These are phyloP conservation scores for Pleodorina starrii DNA, from an alignment of 139 green algal genomes.

Conservation along the genomic window DNA sequence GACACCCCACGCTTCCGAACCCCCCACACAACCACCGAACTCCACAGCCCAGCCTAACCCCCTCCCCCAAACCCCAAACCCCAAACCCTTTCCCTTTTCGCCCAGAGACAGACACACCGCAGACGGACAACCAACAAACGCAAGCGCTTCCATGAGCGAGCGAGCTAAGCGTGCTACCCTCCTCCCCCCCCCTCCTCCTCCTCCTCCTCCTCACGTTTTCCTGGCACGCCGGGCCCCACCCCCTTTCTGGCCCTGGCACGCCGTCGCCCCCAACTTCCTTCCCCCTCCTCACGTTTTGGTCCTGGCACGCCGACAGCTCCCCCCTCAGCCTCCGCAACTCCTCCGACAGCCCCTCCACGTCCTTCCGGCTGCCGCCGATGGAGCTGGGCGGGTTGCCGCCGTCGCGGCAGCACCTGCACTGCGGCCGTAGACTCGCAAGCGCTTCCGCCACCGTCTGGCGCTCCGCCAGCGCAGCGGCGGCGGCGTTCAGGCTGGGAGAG, in stretches of 20 bases:
- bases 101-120: no score
- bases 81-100: not conserved
- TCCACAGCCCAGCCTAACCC: not conserved
- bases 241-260: not conserved
- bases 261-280: not conserved
- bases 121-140: no score
- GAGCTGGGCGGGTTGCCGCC: not conserved
- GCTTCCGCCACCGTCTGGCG: conserved; percentile 8
- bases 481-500: conserved; percentile 36
- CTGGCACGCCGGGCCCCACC: not conserved
- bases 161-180: not conserved
- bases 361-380: not conserved
- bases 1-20: no score
- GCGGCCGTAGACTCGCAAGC: not conserved
- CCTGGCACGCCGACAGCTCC: conserved; percentile 9
- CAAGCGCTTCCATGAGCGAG: not conserved
- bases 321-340: not conserved
- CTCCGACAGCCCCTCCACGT: conserved; percentile 19
- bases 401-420: not conserved
- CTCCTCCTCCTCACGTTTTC: not conserved
- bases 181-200: not conserved
- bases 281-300: conserved; percentile 9
- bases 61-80: not conserved
- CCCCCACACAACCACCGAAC: not conserved
- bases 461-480: conserved; percentile 24